Evolutionary conservation across 1,284 basidiomycete genomes (phyloP).

Genomic region (Sparassis latifolia): DNA sequence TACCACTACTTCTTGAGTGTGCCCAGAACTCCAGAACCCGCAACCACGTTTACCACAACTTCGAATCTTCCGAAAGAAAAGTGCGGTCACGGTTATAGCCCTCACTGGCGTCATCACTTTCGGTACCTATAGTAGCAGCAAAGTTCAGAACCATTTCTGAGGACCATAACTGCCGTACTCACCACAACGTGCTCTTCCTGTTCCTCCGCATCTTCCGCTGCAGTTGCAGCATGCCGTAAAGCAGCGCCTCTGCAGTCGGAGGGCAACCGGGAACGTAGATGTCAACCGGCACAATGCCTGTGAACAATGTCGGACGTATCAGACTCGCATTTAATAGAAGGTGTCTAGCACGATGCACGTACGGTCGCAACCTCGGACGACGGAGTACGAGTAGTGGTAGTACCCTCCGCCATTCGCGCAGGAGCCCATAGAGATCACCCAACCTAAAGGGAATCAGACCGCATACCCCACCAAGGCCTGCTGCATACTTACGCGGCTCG

Average conservation of each 20-base stretch:
- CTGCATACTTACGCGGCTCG: conserved; percentile 61
- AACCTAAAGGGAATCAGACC: conserved; percentile 43
- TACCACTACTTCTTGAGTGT: too few species aligned
- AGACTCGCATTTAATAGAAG: conserved; percentile 3
- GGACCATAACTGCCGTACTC: conserved; percentile 21
- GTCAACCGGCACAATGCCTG: conserved; percentile 95
- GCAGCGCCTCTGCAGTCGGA: conserved; percentile 88
- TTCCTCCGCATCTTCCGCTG: conserved; percentile 95
- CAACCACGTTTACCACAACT: not conserved
- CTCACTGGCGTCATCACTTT: conserved; percentile 9
- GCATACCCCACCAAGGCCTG: conserved; percentile 13
- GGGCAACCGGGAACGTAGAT: conserved; percentile 97
- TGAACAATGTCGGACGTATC: not conserved
- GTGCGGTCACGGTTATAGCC: too few species aligned
- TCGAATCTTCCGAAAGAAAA: conserved; percentile 1
- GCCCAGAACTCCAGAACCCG: too few species aligned
- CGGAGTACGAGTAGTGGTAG: conserved; percentile 98
- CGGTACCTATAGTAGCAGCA: conserved; percentile 16
- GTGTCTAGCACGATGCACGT: conserved; percentile 24
- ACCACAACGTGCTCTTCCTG: conserved; percentile 91
- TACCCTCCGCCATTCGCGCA: conserved; percentile 99
- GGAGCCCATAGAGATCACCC: conserved; percentile 99
- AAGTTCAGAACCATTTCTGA: not conserved
- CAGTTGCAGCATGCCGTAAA: conserved; percentile 92
- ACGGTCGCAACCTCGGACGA: conserved; percentile 99